Base-by-base conservation (phyloP, 1,284 basidiomycete species). In the Sporisorium scitamineum region DNA sequence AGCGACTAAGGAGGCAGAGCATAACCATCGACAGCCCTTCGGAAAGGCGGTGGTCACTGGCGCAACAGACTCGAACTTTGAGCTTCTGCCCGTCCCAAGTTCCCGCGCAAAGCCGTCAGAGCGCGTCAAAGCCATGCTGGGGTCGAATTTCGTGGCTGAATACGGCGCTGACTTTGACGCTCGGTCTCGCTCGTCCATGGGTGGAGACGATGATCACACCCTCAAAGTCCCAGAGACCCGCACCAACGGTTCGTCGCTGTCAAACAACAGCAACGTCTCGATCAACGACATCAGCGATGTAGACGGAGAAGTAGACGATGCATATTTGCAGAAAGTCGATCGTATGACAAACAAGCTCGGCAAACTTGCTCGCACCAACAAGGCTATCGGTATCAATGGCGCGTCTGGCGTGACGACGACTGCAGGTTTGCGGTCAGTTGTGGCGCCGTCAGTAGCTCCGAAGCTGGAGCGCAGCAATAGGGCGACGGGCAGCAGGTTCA, bases 271-370 rank as follows among this genome's bases (percentile, higher is more conserved):
- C 54, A 67, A 55, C 20, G 42, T 61, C 10, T 71, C 64, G 27
- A 56, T 61, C 39, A 59, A 68, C 47, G 72, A 75, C 7, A 29
- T 66, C 24, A 74, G 66, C 58, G 72, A 75, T 18, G 60, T 54
- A 5, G 72, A 75, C 34, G 73, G 68, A 31, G 75, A 70, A 24
- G 63, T 73, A 24, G 65, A 74, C 47, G 75, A 74, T 14, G 60
- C 52, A 1, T 77, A 74, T 24, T 51, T 79, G 5, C 65, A 42
- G 18, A 68, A 74, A 20, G 74, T 77, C 26, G 77, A 79, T 44
- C 60, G 66, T 16, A 74, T 79, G 47, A 71, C 77, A 5, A 63
- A 71, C 24, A 70, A 74, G 64, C 67, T 79, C 9, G 70, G 74
- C 8, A 65, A 59, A 24, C 31, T 76, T 5, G 74, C 65, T 32